These are phyloP conservation scores for Polychaeton citri DNA, from an alignment of 2,329 filamentous ascomycete genomes.

Conservation along the genomic window DNA sequence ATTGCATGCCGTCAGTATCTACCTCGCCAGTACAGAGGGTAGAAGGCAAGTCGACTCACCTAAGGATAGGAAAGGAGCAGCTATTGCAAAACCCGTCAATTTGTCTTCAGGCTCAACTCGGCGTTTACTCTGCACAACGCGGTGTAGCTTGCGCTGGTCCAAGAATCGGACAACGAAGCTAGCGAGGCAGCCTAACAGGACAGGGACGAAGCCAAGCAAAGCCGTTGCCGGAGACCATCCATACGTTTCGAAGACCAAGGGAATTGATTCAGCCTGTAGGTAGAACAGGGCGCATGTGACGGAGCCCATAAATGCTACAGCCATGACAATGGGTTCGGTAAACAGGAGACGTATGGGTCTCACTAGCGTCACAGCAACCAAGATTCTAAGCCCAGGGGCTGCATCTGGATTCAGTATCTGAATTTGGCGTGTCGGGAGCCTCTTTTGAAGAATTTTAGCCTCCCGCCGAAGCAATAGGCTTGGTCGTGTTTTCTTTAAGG, in stretches of 20 bases:
- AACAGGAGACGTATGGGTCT: conserved; percentile 31
- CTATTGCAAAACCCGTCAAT: conserved; percentile 33
- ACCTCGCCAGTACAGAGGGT: too few relatives aligned
- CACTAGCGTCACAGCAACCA: conserved; percentile 26
- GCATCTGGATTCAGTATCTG: conserved; percentile 26
- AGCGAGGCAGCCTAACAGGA: conserved; percentile 45
- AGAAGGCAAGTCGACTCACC: too few relatives aligned
- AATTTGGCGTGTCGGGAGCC: conserved; percentile 12
- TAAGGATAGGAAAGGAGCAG: conserved; percentile 31
- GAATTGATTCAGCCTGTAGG: conserved; percentile 33
- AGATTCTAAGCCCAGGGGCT: conserved; percentile 23
- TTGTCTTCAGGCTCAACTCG: conserved; percentile 33
- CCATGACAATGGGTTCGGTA: conserved; percentile 34
- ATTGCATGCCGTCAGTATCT: too few relatives aligned
- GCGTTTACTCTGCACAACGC: neutral
- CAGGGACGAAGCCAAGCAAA: conserved; percentile 39
- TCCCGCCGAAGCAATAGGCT: conserved; percentile 27
- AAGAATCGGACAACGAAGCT: conserved; percentile 31
- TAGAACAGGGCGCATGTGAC: conserved; percentile 35
- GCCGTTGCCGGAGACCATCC: too few relatives aligned
- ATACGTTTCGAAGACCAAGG: conserved; percentile 27
- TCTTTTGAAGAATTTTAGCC: conserved; percentile 17
- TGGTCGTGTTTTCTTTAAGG: conserved; percentile 33
- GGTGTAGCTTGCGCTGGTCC: conserved; percentile 20
- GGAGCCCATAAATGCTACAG: conserved; percentile 28